Conservation (phyloP, 768 basidiomycete species). For the Symmetrospora coprosmae region DNA sequence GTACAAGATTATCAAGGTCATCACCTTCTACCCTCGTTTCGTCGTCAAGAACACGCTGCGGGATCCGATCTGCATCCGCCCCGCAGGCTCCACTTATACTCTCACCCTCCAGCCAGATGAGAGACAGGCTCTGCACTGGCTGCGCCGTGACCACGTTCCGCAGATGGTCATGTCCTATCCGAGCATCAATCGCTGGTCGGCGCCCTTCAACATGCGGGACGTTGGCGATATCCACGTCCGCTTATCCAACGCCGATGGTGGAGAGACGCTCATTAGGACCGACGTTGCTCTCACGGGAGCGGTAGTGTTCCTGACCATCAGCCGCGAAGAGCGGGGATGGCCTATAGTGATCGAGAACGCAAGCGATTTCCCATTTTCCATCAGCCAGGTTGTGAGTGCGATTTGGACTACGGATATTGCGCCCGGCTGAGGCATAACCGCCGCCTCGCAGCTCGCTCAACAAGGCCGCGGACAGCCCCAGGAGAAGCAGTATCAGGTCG, state of each 20-base stretch:
- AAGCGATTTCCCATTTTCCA: slow-evolving; percentile 53
- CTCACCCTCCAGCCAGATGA: slow-evolving; percentile 54
- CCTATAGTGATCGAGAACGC: slow-evolving; percentile 84
- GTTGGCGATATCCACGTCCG: slow-evolving; percentile 72
- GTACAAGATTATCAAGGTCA: slow-evolving; percentile 87
- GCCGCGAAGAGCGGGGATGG: slow-evolving; percentile 56
- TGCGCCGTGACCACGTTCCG: slow-evolving; percentile 55
- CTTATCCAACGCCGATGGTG: slow-evolving; percentile 39
- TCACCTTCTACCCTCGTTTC: slow-evolving; percentile 81
- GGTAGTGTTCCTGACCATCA: slow-evolving; percentile 71
- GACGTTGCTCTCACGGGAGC: slow-evolving; percentile 73
- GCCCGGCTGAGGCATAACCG: background rate
- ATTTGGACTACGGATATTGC: background rate
- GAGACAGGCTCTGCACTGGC: slow-evolving; percentile 51
- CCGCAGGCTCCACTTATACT: slow-evolving; percentile 62
- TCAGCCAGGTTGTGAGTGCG: slow-evolving; percentile 64
- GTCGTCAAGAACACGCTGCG: slow-evolving; percentile 66
- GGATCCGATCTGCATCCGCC: slow-evolving; percentile 61
- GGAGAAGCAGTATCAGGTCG: slow-evolving; percentile 45
- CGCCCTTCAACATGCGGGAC: slow-evolving; percentile 79
- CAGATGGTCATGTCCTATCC: slow-evolving; percentile 72
- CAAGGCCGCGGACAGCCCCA: slow-evolving; percentile 26
- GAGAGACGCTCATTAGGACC: slow-evolving; percentile 50
- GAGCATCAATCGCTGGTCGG: slow-evolving; percentile 74
- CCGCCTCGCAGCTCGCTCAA: background rate